Evolutionary conservation across 495 filamentous ascomycete genomes (phyloP), one percentile per base, ranked within the genome.

Genomic region (Aspergillus bridgeri): DNA sequence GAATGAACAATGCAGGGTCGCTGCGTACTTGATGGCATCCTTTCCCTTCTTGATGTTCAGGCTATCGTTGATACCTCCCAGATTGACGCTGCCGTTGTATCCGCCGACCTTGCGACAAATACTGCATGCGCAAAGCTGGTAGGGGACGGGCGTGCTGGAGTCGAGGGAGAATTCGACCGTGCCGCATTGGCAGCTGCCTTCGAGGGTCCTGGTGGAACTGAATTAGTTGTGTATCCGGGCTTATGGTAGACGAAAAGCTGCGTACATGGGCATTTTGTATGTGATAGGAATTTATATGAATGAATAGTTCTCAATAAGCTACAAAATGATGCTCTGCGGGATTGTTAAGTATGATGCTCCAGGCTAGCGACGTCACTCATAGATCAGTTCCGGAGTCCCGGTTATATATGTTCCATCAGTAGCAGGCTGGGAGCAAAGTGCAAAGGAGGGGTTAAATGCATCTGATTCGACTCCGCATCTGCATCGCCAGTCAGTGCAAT

Each of bases 21-120:
- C n/a, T n/a, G 24, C 65, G 7, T 70, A 81, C 79, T 79, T 82
- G 65, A 82, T 80, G 24, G 76, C 53, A 13, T 78, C 66, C 53
- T 78, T 62, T 11, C 81, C 79, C 56, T 77, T 80, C 18, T 61
- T 75, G 46, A 81, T 68, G 21, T 81, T 64, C 11, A 83, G 60
- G 23, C 73, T 79, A 51, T 76, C 63, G 33, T 73, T 72, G 24
- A 79, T 74, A 13, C 75, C 81, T 15, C 81, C 81, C 2, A 82
- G 68, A 53, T 84, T 83, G 21, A 81, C 78, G 21, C 66, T 68
- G 8, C 81, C 81, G 48, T 62, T 60, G 55, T 79, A 74, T 23
- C 80, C 80, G 23, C 74, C 76, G 24, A 79, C 70, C 65, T 83
- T 83, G 52, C 81, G 78, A 52, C 80, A 84, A 63, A 83, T 84